Conservation (phyloP, 116 monocot genomes). For the Trichopus zeylanicus region DNA sequence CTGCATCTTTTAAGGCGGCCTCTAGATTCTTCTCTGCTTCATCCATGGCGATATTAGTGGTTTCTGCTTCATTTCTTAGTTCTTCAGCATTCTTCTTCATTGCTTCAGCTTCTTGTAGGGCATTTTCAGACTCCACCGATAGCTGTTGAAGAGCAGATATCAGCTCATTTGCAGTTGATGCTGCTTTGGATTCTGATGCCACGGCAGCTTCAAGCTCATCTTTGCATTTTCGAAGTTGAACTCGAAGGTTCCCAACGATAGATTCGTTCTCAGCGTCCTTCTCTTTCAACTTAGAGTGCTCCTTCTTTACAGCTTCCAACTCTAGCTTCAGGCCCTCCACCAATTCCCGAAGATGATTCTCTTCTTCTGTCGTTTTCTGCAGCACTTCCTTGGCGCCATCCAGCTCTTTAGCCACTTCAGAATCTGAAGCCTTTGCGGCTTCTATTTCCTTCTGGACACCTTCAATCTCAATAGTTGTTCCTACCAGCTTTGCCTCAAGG, state of each 20-base stretch:
- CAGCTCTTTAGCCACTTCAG: conserved; percentile 40
- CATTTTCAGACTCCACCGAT: conserved; percentile 45
- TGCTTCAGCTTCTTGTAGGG: conserved; percentile 40
- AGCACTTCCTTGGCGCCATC: too few species aligned
- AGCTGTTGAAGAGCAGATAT: conserved; percentile 44
- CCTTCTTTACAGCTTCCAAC: conserved; percentile 42
- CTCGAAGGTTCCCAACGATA: conserved; percentile 34
- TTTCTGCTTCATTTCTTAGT: conserved; percentile 41
- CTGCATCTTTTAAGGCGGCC: conserved; percentile 37
- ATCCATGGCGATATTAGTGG: conserved; percentile 19
- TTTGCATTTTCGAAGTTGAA: conserved; percentile 50
- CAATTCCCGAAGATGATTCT: conserved; percentile 28
- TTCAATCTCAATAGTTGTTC: conserved; percentile 35
- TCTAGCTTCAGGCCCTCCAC: conserved; percentile 52
- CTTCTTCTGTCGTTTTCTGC: conserved; percentile 48
- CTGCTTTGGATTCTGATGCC: conserved; percentile 34
- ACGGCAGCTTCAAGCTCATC: conserved; percentile 54
- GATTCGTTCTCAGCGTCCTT: conserved; percentile 56
- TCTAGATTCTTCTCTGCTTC: conserved; percentile 50
- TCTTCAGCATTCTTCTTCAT: conserved; percentile 51
- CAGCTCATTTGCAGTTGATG: conserved; percentile 39
- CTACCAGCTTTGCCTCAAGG: conserved; percentile 44
- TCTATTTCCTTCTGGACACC: conserved; percentile 44
- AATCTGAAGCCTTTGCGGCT: conserved; percentile 29
- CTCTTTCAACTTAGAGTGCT: conserved; percentile 46